A percentile compares a stretch with the other conserved stretches of the same genome.
These are phyloP conservation scores for Trichosporon ovoides DNA, from an alignment of 1,284 basidiomycete genomes.

Conservation along the genomic window DNA sequence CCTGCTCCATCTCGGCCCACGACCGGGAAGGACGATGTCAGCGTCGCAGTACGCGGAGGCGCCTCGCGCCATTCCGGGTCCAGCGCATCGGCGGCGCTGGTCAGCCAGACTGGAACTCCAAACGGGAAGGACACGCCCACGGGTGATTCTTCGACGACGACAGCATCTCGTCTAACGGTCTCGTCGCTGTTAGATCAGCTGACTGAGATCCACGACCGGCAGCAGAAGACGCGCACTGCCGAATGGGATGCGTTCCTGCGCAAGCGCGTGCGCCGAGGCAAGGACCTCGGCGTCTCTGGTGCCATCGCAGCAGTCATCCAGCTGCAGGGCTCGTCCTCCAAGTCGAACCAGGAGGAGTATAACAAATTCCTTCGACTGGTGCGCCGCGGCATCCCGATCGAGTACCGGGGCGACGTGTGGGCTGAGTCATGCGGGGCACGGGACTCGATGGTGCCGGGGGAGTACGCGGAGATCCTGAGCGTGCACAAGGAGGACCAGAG, in stretches of 20 bases:
- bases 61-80: slow-evolving; percentile 4
- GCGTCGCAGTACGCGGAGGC: slow-evolving; percentile 38
- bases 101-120: neutral
- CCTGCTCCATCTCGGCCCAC: slow-evolving; percentile 47
- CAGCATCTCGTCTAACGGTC: slow-evolving; percentile 60
- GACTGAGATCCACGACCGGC: slow-evolving; percentile 76
- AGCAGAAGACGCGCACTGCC: slow-evolving; percentile 65
- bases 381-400: slow-evolving; percentile 77
- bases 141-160: slow-evolving; percentile 11
- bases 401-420: slow-evolving; percentile 72
- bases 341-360: slow-evolving; percentile 64
- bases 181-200: slow-evolving; percentile 71
- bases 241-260: slow-evolving; percentile 88
- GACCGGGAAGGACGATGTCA: slow-evolving; percentile 40
- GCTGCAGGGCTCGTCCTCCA: slow-evolving; percentile 56
- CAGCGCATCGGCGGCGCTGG: slow-evolving; percentile 13
- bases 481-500: slow-evolving; percentile 56
- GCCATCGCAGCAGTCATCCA: slow-evolving; percentile 15
- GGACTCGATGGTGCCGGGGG: slow-evolving; percentile 85
- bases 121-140: neutral
- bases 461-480: slow-evolving; percentile 76
- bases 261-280: slow-evolving; percentile 11
- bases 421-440: slow-evolving; percentile 82
- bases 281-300: slow-evolving; percentile 20
- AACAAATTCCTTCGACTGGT: slow-evolving; percentile 73